Percentiles rank a stretch among this genome's conserved stretches.
phyloP scores from a whole-genome alignment of 805 yeast genomes.

The Starmerella geochares region DNA sequence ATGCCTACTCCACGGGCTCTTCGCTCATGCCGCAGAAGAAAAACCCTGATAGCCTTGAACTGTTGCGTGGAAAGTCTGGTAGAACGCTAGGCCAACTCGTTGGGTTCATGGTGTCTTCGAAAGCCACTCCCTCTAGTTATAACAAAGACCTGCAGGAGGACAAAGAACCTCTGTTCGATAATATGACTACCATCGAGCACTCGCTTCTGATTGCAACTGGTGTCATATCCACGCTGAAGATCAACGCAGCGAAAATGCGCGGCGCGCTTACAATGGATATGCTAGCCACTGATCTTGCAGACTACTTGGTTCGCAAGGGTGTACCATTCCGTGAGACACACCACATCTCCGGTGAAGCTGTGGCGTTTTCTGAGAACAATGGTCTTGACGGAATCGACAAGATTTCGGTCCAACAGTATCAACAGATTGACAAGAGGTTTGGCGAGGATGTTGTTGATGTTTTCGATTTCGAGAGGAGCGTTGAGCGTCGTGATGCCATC shows the following conservation, averaged over 20 bases:
- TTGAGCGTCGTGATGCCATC: slow-evolving; percentile 90
- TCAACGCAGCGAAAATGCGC: slow-evolving; percentile 67
- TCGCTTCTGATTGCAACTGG: slow-evolving; percentile 93
- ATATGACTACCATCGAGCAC: slow-evolving; percentile 81
- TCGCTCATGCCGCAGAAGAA: slow-evolving; percentile 99
- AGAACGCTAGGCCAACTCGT: slow-evolving; percentile 91
- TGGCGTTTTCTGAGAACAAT: slow-evolving; percentile 73
- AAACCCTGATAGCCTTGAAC: slow-evolving; percentile 92
- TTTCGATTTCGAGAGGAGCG: slow-evolving; percentile 88
- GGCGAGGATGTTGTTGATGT: slow-evolving; percentile 68
- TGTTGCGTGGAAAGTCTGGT: slow-evolving; percentile 93
- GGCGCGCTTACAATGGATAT: slow-evolving; percentile 93
- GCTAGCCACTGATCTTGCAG: slow-evolving; percentile 98
- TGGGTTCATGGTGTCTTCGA: slow-evolving; percentile 92
- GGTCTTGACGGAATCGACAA: slow-evolving; percentile 77
- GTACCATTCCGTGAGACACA: slow-evolving; percentile 99
- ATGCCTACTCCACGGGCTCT: slow-evolving; percentile 97
- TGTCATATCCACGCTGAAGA: slow-evolving; percentile 74
- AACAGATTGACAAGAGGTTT: slow-evolving; percentile 71
- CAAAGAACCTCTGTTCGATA: slow-evolving; percentile 95
- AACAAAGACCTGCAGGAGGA: slow-evolving; percentile 99
- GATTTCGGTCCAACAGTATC: slow-evolving; percentile 64
- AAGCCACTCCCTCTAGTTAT: slow-evolving; percentile 96
- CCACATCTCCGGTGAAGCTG: slow-evolving; percentile 97
- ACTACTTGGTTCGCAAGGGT: slow-evolving; percentile 91